phyloP scores from a whole-genome alignment of 805 yeast genomes.

The Myxozyma melibiosi region DNA sequence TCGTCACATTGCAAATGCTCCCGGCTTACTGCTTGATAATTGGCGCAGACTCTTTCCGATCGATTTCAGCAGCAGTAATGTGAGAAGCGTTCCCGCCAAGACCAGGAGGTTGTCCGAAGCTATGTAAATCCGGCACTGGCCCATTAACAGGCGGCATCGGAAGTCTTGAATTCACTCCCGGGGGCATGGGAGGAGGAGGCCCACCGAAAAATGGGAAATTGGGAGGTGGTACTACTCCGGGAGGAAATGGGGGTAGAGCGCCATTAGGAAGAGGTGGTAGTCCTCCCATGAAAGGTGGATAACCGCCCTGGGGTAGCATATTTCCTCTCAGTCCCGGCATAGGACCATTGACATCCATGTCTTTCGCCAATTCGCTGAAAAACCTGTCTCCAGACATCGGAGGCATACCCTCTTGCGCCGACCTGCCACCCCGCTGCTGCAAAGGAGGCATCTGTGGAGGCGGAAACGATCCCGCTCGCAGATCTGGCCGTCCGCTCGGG shows the following conservation, averaged over 20 bases:
- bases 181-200: constrained; percentile 22
- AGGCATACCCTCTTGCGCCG: constrained; percentile 4
- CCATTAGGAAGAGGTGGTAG: constrained; percentile 9
- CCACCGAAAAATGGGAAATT: constrained; percentile 20
- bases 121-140: neutral
- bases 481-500: neutral
- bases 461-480: neutral
- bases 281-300: neutral
- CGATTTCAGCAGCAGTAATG: neutral
- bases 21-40: too few relatives aligned
- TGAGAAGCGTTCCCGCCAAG: neutral
- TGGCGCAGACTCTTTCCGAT: too few relatives aligned
- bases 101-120: neutral
- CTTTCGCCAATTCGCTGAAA: neutral
- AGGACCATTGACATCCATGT: neutral
- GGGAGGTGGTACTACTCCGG: constrained; percentile 8
- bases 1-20: too few relatives aligned
- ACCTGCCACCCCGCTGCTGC: constrained; percentile 5
- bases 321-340: neutral
- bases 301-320: constrained; percentile 2
- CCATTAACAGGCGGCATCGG: constrained; percentile 10
- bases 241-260: constrained; percentile 12
- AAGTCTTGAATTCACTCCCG: constrained; percentile 12
- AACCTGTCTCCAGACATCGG: constrained; percentile 6
- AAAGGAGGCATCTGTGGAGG: neutral